These are phyloP conservation scores for Penicillium brevicompactum DNA, from an alignment of 2,329 filamentous ascomycete genomes.

Conservation along the genomic window DNA sequence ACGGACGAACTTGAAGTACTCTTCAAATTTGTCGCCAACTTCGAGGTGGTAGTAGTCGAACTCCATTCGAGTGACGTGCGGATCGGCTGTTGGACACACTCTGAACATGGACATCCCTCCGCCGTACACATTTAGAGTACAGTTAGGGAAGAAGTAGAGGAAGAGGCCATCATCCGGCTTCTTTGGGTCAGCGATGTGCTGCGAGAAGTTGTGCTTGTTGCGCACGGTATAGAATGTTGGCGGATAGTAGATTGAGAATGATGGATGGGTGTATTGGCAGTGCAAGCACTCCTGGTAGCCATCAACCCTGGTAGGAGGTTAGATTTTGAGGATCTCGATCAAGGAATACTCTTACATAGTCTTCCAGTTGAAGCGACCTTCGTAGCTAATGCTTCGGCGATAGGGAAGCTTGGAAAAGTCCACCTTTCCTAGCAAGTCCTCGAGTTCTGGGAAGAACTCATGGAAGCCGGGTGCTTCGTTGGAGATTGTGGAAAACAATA, in stretches of 20 bases:
- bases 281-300: slow-evolving; percentile 62
- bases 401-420: slow-evolving; percentile 58
- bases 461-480: slow-evolving; percentile 52
- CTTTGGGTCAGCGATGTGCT: slow-evolving; percentile 57
- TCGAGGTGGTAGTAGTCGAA: slow-evolving; percentile 61
- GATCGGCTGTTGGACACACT: slow-evolving; percentile 54
- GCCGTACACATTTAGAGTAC: slow-evolving; percentile 59
- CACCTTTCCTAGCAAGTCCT: slow-evolving; percentile 51
- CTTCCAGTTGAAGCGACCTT: slow-evolving; percentile 62
- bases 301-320: slow-evolving; percentile 48
- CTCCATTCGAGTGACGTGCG: slow-evolving; percentile 57
- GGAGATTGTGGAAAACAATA: slow-evolving; percentile 56
- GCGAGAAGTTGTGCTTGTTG: slow-evolving; percentile 58
- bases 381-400: slow-evolving; percentile 56
- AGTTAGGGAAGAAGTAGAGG: slow-evolving; percentile 61
- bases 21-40: slow-evolving; percentile 56
- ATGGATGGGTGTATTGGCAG: slow-evolving; percentile 61
- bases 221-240: slow-evolving; percentile 58
- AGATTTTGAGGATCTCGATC: not conserved
- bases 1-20: slow-evolving; percentile 59
- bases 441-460: slow-evolving; percentile 57
- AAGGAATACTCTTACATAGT: slow-evolving; percentile 48
- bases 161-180: slow-evolving; percentile 59
- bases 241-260: slow-evolving; percentile 58
- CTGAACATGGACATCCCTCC: slow-evolving; percentile 61